These are phyloP conservation scores for Kurtzmaniella cleridarum DNA, from an alignment of 805 yeast species.

Conservation along the genomic window DNA sequence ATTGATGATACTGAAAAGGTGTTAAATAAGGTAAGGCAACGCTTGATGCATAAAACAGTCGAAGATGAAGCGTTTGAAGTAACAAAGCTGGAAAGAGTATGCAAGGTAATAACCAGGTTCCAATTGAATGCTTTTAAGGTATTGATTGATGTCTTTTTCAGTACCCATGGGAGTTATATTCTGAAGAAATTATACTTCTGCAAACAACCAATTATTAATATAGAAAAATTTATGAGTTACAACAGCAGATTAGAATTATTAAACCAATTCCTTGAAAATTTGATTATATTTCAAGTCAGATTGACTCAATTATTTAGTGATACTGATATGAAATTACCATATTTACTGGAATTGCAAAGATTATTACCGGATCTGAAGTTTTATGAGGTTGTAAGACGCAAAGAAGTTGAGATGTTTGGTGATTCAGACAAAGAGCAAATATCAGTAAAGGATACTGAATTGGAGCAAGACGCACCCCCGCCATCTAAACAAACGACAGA, in stretches of 20 bases:
- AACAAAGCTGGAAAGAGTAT: conserved; percentile 14
- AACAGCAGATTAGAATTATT: conserved; percentile 21
- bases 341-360: conserved; percentile 16
- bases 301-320: conserved; percentile 14
- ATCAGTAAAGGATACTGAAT: conserved; percentile 3
- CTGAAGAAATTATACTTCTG: conserved; percentile 11
- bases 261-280: conserved; percentile 23
- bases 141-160: conserved; percentile 21
- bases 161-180: conserved; percentile 1
- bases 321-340: conserved; percentile 14
- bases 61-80: conserved; percentile 5
- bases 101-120: conserved; percentile 19
- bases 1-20: neutral
- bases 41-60: conserved; percentile 1
- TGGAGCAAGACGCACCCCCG: neutral
- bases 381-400: conserved; percentile 25
- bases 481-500: conserved; percentile 5
- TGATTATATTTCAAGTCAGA: conserved; percentile 18
- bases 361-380: conserved; percentile 20
- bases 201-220: conserved; percentile 22
- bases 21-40: neutral
- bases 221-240: conserved; percentile 22
- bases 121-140: conserved; percentile 19
- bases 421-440: conserved; percentile 10
- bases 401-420: conserved; percentile 24